phyloP scores from a whole-genome alignment of 345 rosid species.

The Citrus inodora region DNA sequence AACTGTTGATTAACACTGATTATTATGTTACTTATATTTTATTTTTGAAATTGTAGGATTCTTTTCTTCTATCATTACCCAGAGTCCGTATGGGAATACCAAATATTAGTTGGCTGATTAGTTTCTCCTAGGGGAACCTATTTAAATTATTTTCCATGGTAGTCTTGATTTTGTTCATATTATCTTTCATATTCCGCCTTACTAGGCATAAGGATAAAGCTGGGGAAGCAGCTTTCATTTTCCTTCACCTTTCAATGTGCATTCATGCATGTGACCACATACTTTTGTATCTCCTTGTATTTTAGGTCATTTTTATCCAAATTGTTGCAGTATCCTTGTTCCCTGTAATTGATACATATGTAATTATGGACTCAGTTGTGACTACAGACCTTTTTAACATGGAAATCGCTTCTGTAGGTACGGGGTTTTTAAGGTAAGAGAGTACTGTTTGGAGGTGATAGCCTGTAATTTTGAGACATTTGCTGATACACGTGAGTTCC shows the following conservation, averaged over 20 bases:
- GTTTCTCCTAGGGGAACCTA: neutral
- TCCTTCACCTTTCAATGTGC: neutral
- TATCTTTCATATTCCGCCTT: neutral
- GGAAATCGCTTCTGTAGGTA: slow-evolving; percentile 51
- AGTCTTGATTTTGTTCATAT: neutral
- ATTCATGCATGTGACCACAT: neutral
- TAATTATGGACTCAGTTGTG: neutral
- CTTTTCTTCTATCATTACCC: neutral
- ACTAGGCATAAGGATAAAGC: neutral
- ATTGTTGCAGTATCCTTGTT: neutral
- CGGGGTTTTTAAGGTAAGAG: slow-evolving; percentile 85
- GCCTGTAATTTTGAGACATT: slow-evolving; percentile 93
- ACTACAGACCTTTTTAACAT: neutral
- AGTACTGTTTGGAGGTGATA: slow-evolving; percentile 74
- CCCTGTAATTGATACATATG: neutral
- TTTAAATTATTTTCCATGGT: neutral
- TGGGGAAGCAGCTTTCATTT: neutral
- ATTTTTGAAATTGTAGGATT: neutral
- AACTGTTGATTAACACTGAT: neutral
- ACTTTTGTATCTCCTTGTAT: neutral
- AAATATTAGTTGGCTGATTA: neutral
- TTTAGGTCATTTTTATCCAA: neutral
- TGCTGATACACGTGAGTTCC: slow-evolving; percentile 71
- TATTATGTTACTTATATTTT: neutral
- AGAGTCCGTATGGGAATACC: neutral